phyloP scores from a whole-genome alignment of 1,284 basidiomycete genomes.

The Sanghuangporus baumii region DNA sequence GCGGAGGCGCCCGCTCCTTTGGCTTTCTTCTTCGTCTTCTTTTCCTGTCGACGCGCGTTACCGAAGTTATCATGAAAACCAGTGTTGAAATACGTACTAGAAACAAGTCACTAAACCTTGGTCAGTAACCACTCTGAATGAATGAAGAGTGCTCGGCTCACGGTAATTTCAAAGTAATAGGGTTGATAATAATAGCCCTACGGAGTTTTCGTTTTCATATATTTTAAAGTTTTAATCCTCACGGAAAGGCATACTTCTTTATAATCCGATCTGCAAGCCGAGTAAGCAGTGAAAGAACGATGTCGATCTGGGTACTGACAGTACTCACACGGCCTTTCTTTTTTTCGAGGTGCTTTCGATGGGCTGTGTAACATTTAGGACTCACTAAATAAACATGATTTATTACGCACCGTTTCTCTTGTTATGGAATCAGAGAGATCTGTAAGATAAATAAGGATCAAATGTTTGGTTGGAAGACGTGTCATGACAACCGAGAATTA shows the following conservation, averaged over 20 bases:
- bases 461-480: background rate
- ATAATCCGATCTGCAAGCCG: background rate
- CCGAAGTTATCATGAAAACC: no score
- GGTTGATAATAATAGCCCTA: background rate
- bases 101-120: constrained; percentile 4
- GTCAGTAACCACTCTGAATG: background rate
- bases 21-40: constrained; percentile 5
- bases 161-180: background rate
- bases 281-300: background rate
- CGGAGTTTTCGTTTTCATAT: background rate
- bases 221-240: background rate
- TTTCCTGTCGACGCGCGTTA: constrained; percentile 1
- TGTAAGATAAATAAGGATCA: background rate
- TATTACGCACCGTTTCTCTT: constrained; percentile 8
- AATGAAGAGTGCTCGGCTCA: background rate
- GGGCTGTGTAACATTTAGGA: background rate
- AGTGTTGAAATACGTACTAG: background rate
- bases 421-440: background rate
- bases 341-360: background rate
- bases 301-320: background rate
- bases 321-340: constrained; percentile 7
- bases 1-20: background rate
- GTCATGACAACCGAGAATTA: background rate
- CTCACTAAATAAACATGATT: background rate
- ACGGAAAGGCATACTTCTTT: constrained; percentile 3